A percentile compares a stretch with the other conserved stretches of the same genome.
phyloP scores from a whole-genome alignment of 192 early-diverging fungal genomes.

The Linnemannia zychae region DNA sequence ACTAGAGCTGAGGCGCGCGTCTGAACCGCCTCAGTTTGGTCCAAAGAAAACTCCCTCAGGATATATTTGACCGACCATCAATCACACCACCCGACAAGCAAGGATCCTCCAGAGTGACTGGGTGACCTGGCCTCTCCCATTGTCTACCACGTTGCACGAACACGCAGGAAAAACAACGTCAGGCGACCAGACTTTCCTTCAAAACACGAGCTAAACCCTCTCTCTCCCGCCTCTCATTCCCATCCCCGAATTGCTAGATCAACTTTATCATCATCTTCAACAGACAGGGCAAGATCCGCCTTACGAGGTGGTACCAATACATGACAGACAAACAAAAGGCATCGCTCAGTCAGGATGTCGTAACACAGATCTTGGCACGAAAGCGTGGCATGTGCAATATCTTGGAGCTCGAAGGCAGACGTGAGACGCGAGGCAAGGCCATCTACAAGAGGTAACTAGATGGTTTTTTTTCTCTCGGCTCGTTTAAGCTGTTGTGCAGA shows the following conservation, averaged over 20 bases:
- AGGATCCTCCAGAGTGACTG: no score
- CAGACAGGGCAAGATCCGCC: slow-evolving; percentile 68
- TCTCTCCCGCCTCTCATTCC: not conserved
- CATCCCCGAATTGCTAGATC: slow-evolving; percentile 42
- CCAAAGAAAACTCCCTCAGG: no score
- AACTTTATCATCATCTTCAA: slow-evolving; percentile 65
- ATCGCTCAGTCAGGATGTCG: slow-evolving; percentile 56
- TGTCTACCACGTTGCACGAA: no score
- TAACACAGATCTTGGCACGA: slow-evolving; percentile 63
- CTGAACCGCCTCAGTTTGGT: no score
- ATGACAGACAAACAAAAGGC: slow-evolving; percentile 61
- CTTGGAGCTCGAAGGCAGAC: slow-evolving; percentile 62
- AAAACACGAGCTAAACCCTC: not conserved
- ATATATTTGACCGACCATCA: no score
- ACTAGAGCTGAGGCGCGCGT: no score
- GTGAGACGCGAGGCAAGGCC: slow-evolving; percentile 56
- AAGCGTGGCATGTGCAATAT: slow-evolving; percentile 68
- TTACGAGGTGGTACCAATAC: slow-evolving; percentile 62
- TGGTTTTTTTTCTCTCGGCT: not conserved
- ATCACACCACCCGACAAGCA: no score
- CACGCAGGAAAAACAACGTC: not conserved
- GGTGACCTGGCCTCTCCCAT: no score
- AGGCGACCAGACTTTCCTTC: not conserved
- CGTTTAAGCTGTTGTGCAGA: not conserved
- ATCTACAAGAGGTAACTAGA: slow-evolving; percentile 64